Evolutionary conservation across 2,329 filamentous ascomycete genomes (phyloP), one percentile per base, ranked within the genome.

Genomic region (Massarina eburnea): DNA sequence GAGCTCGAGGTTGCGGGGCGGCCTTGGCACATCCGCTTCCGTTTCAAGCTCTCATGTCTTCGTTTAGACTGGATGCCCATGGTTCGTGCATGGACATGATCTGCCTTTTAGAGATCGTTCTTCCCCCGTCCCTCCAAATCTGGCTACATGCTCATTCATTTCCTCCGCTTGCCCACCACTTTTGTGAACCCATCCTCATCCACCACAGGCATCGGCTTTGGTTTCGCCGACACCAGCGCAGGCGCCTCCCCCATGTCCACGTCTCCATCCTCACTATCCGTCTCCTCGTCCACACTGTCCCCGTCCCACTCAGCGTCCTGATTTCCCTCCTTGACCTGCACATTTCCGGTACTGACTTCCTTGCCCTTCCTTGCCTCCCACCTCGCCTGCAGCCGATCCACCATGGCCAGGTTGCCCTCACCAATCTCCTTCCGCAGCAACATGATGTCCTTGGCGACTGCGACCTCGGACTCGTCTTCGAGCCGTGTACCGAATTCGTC

Each of bases 401-500:
- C 81, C 49, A 79, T 79, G n/a, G 74, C 76, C 52, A 87, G 86
- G 45, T 84, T 78, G 14, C 88, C 87, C 51, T 80, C 78, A 46
- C 77, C 75, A 59, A 84, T 83, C 64, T 88, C 80, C 47, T 76
- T 76, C 59, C 84, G 78, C 52, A 92, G 73, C 41, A 78, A 77
- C 68, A 95, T 73, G 47, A 97, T 88, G 58, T 84, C 78, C 47
- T 77, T 76, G 8, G 91, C 91, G 6, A 95, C 82, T 45, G 85
- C 81, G 42, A 80, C 83, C 26, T 85, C 88, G 38, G 86, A 92
- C 59, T 91, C 91, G 70, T 99, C 94, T 62, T 97, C 94, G 21
- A 96, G 82, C 45, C 89, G 86, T 44, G 94, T 87, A 62, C 96
- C 91, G 64, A 97, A 99, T 72, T 99, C 94, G 73, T 97, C 94